Conservation (phyloP, 257 asterid genomes). For the Ophiorrhiza pumila region DNA sequence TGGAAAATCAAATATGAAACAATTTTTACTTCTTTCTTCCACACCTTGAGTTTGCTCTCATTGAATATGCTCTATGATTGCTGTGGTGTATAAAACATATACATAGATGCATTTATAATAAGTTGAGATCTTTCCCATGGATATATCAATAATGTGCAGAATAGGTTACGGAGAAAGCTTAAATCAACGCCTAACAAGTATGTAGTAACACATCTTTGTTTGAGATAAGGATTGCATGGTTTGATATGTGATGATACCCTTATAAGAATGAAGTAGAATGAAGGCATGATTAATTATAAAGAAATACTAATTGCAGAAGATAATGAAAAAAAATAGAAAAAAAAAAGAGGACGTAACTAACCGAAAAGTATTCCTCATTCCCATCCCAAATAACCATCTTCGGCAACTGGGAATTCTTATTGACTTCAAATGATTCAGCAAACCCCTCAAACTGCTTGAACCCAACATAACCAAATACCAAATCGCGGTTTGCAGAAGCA, state of each 20-base stretch:
- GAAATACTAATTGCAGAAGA: not conserved
- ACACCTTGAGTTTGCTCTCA: not conserved
- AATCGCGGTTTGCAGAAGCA: conserved; percentile 91
- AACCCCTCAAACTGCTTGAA: conserved; percentile 70
- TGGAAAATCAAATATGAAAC: not conserved
- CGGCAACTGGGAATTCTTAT: conserved; percentile 59
- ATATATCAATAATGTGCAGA: not conserved
- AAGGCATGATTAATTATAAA: not conserved
- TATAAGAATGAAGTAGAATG: not conserved
- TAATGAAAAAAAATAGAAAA: not conserved
- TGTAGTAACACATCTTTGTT: not conserved
- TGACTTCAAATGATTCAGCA: conserved; percentile 63
- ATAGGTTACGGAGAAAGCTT: not conserved
- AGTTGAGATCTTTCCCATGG: not conserved
- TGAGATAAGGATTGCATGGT: not conserved
- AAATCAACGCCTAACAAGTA: not conserved
- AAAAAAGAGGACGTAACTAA: conserved; percentile 29
- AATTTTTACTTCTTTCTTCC: not conserved
- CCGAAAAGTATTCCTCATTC: conserved; percentile 59
- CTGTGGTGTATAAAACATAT: not conserved
- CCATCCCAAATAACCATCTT: conserved; percentile 92
- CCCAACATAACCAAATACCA: conserved; percentile 83
- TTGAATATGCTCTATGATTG: not conserved
- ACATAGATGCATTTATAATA: not conserved
- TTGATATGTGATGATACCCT: not conserved